These are phyloP conservation scores for Cichorium intybus DNA, from an alignment of 140 eudicot genomes.

Conservation along the genomic window DNA sequence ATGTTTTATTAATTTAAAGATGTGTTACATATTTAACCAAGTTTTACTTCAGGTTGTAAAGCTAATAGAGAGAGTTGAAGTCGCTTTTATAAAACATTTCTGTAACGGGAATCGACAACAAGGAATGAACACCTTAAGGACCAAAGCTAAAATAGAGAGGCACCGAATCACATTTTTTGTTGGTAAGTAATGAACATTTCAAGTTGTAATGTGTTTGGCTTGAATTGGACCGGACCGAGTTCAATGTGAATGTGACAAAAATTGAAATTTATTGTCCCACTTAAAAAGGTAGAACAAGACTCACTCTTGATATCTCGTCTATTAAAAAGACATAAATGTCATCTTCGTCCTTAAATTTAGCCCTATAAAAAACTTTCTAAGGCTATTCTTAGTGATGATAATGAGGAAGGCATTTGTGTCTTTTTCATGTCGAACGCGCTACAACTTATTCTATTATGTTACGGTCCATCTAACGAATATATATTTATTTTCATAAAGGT, in stretches of 20 bases:
- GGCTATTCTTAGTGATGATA: too few species aligned
- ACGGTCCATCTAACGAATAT: background rate
- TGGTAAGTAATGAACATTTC: conserved; percentile 38
- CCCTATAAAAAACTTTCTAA: too few species aligned
- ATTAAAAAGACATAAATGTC: too few species aligned
- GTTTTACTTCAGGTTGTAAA: conserved; percentile 31
- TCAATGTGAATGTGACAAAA: too few species aligned
- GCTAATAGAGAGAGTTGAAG: conserved; percentile 57
- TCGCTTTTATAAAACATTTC: conserved; percentile 48
- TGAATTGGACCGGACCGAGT: too few species aligned
- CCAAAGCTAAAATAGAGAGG: conserved; percentile 44
- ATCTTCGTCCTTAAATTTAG: too few species aligned
- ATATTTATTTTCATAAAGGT: conserved; percentile 35
- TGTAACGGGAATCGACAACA: conserved; percentile 53
- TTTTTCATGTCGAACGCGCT: background rate
- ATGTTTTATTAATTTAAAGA: background rate
- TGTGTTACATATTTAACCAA: background rate
- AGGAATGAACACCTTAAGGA: conserved; percentile 54
- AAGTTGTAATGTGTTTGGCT: background rate
- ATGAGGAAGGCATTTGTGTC: too few species aligned
- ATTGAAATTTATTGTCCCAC: too few species aligned
- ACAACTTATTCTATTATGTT: background rate
- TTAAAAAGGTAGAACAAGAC: too few species aligned
- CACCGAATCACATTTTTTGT: conserved; percentile 44
- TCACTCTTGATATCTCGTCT: too few species aligned